phyloP scores from a whole-genome alignment of 1,284 basidiomycete species.

The Pseudozyma sp. region DNA sequence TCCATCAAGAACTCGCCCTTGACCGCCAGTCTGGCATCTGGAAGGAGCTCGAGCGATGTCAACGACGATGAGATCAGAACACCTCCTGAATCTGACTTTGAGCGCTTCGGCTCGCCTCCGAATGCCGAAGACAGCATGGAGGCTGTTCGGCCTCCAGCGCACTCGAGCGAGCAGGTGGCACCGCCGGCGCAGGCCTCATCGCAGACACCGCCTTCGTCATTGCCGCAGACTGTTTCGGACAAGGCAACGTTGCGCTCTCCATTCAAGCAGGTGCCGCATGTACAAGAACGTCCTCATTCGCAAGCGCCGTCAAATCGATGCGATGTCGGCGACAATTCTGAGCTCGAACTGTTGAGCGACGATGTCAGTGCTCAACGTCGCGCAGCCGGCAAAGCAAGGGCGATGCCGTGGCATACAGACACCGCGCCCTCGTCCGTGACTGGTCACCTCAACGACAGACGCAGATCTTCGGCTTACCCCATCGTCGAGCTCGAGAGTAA shows the following conservation, averaged over 20 bases:
- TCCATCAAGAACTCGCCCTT: conserved; percentile 22
- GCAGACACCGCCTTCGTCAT: not conserved
- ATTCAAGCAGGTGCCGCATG: conserved; percentile 7
- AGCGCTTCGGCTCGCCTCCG: conserved; percentile 6
- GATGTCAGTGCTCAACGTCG: conserved; percentile 12
- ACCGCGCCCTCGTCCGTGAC: conserved; percentile 9
- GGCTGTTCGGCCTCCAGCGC: not conserved
- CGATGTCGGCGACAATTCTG: conserved; percentile 20
- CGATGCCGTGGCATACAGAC: conserved; percentile 14
- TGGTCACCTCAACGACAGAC: conserved; percentile 5
- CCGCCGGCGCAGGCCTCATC: not conserved
- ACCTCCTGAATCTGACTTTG: conserved; percentile 38
- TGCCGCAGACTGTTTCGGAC: not conserved
- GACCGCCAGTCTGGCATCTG: conserved; percentile 21
- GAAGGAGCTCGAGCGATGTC: conserved; percentile 35
- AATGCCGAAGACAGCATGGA: not conserved
- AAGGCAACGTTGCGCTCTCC: conserved; percentile 10
- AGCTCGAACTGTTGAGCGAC: conserved; percentile 39
- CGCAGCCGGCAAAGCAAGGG: conserved; percentile 35
- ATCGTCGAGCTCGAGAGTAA: conserved; percentile 9
- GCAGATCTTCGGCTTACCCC: conserved; percentile 1
- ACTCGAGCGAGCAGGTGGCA: not conserved
- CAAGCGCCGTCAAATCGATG: conserved; percentile 5
- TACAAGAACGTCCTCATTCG: not conserved
- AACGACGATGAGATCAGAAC: conserved; percentile 39